These are phyloP conservation scores for Gentiana macrophylla DNA, from an alignment of 257 asterid genomes.

Conservation along the genomic window DNA sequence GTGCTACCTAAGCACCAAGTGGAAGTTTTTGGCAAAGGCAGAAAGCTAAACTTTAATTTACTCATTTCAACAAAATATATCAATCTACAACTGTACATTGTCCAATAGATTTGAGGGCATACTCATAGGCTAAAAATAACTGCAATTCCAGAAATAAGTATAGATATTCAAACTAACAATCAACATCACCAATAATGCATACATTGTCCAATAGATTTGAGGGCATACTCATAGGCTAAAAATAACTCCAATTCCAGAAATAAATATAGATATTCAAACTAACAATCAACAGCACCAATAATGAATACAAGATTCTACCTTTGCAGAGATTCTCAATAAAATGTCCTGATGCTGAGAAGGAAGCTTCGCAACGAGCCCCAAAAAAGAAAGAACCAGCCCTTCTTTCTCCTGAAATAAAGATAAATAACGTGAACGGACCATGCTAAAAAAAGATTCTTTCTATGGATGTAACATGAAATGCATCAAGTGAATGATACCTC, in stretches of 20 bases:
- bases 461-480: neutral
- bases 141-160: no score
- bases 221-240: no score
- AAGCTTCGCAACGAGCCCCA: conserved; percentile 58
- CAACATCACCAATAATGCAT: no score
- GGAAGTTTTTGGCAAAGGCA: no score
- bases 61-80: no score
- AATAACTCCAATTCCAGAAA: neutral
- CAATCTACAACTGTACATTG: neutral
- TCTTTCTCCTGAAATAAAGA: conserved; percentile 60
- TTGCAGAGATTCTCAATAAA: conserved; percentile 60
- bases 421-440: neutral
- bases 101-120: no score
- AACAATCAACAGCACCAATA: no score
- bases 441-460: neutral
- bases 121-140: no score
- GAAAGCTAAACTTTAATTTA: no score
- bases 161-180: no score
- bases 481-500: conserved; percentile 37
- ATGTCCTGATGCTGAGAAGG: conserved; percentile 86
- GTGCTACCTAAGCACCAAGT: no score
- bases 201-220: no score
- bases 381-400: conserved; percentile 50
- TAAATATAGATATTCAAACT: neutral
- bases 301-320: conserved; percentile 29